Evolutionary conservation across 139 green algal genomes (phyloP), one percentile per base, ranked within the genome.

Genomic region (Spirogloea muscicola): DNA sequence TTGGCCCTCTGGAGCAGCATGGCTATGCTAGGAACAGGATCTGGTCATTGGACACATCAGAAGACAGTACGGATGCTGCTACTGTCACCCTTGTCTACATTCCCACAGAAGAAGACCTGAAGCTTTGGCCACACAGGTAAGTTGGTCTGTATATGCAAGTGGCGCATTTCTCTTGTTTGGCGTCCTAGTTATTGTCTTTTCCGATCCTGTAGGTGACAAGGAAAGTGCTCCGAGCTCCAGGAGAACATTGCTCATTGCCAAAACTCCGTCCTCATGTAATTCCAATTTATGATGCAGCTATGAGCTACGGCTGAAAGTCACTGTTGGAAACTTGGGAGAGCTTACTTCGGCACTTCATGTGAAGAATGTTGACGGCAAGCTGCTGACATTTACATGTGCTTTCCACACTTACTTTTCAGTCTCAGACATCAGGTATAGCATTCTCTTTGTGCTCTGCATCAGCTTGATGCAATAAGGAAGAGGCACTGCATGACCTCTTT

Each of bases 341-440:
- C 58, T 86, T 6, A 25, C 44, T 7, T 75, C 72, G 37, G 66
- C n/a, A 36, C 29, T 83, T 48, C 13, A 21, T 4, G 82, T 87
- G 5, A 58, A 18, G n/a, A 87, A 87, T 66, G 58, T 38, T 0
- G 79, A 74, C 57, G 31, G 31, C 25, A 67, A 84, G 51, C n/a
- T 40, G 2, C 66, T 87, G 41, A 51, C 41, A 51, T 87, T 85
- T 68, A 87, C 82, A 13, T 70, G 43, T 3, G 82, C 82, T 25
- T 60, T 87, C 13, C 82, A 87, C 70, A 87, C 82, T 25, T 87
- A 86, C 70, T 80, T 86, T 34, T 18, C n/a, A 18, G 68, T 84
- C n/a, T 81, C 49, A 27, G 81, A 78, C 58, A 66, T 76, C 36
- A 77, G 38, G 71, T n/a, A n/a, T n/a, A n/a, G n/a, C n/a, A n/a